Evolutionary conservation across 2,329 filamentous ascomycete genomes (phyloP).

Genomic region (Emmonsiellopsis sp.): DNA sequence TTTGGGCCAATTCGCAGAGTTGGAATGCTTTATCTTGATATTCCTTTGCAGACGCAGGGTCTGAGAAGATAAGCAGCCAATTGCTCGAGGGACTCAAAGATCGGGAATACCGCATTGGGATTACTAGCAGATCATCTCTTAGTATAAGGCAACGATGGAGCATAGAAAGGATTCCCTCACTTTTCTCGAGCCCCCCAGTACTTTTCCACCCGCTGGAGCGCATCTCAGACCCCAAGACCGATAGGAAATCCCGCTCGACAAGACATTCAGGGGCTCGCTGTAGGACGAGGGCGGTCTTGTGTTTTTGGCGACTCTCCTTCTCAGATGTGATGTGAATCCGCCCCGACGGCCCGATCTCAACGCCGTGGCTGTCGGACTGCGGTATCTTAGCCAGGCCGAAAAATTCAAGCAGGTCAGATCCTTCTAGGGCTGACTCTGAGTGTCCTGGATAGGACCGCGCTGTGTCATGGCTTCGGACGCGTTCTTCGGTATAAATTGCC

Average conservation of each 20-base stretch:
- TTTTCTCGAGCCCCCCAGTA: conserved; percentile 11
- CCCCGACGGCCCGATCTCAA: conserved; percentile 8
- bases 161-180: conserved; percentile 1
- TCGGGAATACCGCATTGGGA: conserved; percentile 12
- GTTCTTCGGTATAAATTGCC: no score
- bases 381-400: conserved; percentile 14
- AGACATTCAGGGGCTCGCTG: conserved; percentile 11
- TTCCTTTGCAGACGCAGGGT: conserved; percentile 12
- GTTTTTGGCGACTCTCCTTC: conserved; percentile 7
- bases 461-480: no score
- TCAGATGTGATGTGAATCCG: conserved; percentile 9
- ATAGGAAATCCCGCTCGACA: conserved; percentile 12
- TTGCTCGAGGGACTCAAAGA: conserved; percentile 10
- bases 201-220: conserved; percentile 9
- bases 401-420: conserved; percentile 6
- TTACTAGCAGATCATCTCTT: conserved; percentile 8
- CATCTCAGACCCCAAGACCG: conserved; percentile 8
- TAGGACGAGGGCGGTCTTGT: conserved; percentile 14
- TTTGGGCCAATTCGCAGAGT: conserved; percentile 8
- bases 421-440: no score
- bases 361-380: conserved; percentile 7
- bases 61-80: conserved; percentile 15
- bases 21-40: conserved; percentile 12
- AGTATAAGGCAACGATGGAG: not conserved
- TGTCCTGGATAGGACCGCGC: no score